These are phyloP conservation scores for Gymnopilus junonius DNA, from an alignment of 768 basidiomycete genomes.

Conservation along the genomic window DNA sequence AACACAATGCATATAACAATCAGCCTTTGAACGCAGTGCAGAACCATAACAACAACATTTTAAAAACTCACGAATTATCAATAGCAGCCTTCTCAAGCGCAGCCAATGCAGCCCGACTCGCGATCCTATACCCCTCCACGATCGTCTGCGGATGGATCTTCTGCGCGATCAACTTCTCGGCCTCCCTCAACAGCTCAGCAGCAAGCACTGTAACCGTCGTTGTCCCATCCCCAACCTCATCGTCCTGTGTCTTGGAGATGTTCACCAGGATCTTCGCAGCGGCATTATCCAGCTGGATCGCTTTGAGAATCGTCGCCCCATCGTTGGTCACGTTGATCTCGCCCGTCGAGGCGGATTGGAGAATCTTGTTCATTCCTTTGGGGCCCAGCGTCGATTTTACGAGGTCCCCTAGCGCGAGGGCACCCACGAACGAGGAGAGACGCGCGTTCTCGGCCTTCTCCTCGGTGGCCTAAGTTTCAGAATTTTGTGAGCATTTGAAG, in stretches of 20 bases:
- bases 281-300: constrained; percentile 97
- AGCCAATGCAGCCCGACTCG: constrained; percentile 79
- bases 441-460: constrained; percentile 98
- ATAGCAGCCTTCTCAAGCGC: constrained; percentile 83
- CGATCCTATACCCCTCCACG: constrained; percentile 95
- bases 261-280: constrained; percentile 99
- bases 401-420: constrained; percentile 95
- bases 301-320: constrained; percentile 97
- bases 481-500: background rate
- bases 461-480: constrained; percentile 68
- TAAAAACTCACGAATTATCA: constrained; percentile 76
- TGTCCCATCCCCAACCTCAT: constrained; percentile 97
- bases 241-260: constrained; percentile 99
- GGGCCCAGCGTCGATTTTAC: constrained; percentile 99
- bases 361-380: constrained; percentile 99
- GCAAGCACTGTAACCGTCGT: constrained; percentile 92
- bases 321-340: constrained; percentile 98
- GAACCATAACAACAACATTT: background rate
- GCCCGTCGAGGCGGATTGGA: constrained; percentile 87
- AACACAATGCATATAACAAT: background rate
- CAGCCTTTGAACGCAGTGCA: background rate
- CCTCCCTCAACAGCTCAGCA: constrained; percentile 90
- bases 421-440: constrained; percentile 96
- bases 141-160: constrained; percentile 99
- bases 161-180: constrained; percentile 89